Evolutionary conservation across 1,284 basidiomycete genomes (phyloP), one percentile per base, ranked within the genome.

Genomic region (Ceratobasidium theobromae): DNA sequence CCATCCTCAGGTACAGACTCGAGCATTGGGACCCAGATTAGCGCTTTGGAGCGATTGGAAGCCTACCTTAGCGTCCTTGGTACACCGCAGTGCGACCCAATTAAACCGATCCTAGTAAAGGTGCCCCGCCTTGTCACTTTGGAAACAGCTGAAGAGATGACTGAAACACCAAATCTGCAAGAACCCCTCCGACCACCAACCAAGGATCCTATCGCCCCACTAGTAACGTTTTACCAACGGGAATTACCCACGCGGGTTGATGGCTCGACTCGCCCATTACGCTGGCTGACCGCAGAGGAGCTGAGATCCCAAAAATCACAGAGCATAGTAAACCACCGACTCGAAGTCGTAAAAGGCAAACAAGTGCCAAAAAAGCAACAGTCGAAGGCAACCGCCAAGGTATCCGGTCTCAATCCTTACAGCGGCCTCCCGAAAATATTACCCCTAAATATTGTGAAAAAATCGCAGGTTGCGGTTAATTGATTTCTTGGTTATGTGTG

Each of bases 41-140:
- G 30, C 30, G 57, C 57, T 9, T 21, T 49, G 45, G 57, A 49
- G 11, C 57, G 57, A 5, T 32, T 60, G 6, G 57, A 60, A 27
- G 57, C 57, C 9, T 60, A 60, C 23, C 43, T 60, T n/a, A 60
- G 57, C 32, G 57, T 60, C 18, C 27, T 60, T 35, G 57, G 57
- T 3, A 60, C 45, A 16, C 57, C 57, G 6, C 25, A 49, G 18
- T 60, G 57, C 32, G 57, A 49, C 14, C n/a, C 28, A 14, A 16
- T 60, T 18, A 32, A 25, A 27, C 9, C 8, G 16, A 38, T 48
- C 3, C 43, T 33, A 4, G 18, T 60, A 4, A 46, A n/a, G 33
- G 35, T 8, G 32, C 18, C 43, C n/a, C 57, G 18, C 2, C 30
- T 60, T 16, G 43, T 38, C 25, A 23, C 43, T 4, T 18, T 60